Percentiles rank a stretch among this genome's conserved stretches.
Conservation (phyloP, 352 stramenopile species). For the Phytophthora cajani region DNA sequence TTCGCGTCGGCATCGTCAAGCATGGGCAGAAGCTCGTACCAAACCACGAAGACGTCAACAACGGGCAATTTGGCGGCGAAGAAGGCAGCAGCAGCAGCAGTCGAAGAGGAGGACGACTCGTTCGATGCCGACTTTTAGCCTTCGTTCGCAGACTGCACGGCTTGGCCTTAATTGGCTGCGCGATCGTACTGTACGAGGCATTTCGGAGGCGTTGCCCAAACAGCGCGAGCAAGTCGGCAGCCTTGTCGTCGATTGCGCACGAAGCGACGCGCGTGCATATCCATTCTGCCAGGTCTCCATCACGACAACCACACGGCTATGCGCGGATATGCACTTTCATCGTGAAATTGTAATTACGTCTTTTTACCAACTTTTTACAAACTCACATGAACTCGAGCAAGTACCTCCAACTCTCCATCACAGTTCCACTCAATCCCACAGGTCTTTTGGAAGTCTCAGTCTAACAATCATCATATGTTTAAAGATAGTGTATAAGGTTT, state of each 20-base stretch:
- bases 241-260: conserved; percentile 26
- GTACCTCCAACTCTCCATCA: not conserved
- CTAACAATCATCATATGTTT: not conserved
- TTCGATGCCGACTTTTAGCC: conserved; percentile 72
- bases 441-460: not conserved
- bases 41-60: conserved; percentile 1
- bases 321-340: not conserved
- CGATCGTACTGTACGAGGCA: conserved; percentile 12
- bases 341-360: conserved; percentile 1
- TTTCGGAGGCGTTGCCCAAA: not conserved
- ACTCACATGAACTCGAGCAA: not conserved
- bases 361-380: conserved; percentile 2
- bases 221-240: not conserved
- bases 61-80: conserved; percentile 23
- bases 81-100: not conserved
- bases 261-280: conserved; percentile 9
- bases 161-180: conserved; percentile 3
- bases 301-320: not conserved
- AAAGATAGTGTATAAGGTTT: not conserved
- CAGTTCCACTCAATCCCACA: not conserved
- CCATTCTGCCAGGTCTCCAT: not conserved
- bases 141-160: conserved; percentile 11
- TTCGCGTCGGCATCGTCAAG: conserved; percentile 12
- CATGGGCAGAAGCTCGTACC: conserved; percentile 6
- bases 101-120: conserved; percentile 47